Conservation (phyloP, 2,329 filamentous ascomycete species). For the Aspergillus sp. region DNA sequence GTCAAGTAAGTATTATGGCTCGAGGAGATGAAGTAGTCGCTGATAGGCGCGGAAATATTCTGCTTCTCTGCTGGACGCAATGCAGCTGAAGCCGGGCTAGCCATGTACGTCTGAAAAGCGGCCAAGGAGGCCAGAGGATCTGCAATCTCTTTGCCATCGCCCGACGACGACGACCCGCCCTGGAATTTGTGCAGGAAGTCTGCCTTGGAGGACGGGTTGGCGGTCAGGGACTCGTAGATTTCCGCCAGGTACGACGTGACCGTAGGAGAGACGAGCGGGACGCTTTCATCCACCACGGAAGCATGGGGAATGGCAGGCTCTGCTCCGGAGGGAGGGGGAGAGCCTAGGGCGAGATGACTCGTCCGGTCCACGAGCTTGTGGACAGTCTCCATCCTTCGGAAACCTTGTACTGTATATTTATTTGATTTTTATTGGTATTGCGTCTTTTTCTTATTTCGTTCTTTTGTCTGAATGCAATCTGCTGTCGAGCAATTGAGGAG, state of each 20-base stretch:
- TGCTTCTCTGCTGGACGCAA: constrained; percentile 35
- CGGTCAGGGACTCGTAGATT: constrained; percentile 26
- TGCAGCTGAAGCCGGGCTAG: constrained; percentile 38
- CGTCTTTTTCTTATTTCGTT: background rate
- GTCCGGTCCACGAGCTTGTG: background rate
- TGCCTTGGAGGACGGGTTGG: constrained; percentile 6
- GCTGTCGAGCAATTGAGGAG: background rate
- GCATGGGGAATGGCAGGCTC: background rate
- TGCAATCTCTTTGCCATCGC: background rate
- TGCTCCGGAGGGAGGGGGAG: background rate
- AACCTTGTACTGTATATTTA: background rate
- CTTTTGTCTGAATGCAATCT: background rate
- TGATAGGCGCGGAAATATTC: constrained; percentile 61
- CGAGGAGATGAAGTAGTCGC: constrained; percentile 88
- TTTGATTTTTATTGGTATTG: background rate
- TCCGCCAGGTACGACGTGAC: constrained; percentile 27
- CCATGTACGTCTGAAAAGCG: constrained; percentile 43
- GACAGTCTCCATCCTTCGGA: constrained; percentile 2
- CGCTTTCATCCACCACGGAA: background rate
- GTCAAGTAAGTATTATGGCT: constrained; percentile 91
- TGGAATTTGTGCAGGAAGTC: constrained; percentile 20
- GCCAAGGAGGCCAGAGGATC: constrained; percentile 29
- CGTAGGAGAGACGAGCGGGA: constrained; percentile 22
- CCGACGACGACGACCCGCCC: background rate
- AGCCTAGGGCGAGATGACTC: constrained; percentile 7